Base-by-base conservation (phyloP, 2,329 filamentous ascomycete genomes). In the Fusarium ambrosium region DNA sequence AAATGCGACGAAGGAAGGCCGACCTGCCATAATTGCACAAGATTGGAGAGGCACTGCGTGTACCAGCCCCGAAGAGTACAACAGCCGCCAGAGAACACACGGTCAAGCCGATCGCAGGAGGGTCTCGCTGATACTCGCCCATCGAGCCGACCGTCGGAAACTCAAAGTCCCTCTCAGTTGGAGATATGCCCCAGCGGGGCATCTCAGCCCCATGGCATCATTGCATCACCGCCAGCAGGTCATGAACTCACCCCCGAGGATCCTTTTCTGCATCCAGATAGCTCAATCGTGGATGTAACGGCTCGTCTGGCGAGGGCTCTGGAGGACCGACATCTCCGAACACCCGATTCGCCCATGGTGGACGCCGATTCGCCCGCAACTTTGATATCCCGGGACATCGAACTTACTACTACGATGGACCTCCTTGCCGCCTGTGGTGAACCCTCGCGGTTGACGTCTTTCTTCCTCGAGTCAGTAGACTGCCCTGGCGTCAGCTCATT, bases 401-500 rank as follows among this genome's bases (percentile, higher is more conserved):
- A 76, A 27, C 62, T 77, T 24, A 77, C 74, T 18, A 77, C 74
- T 1, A 70, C 70, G 2, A 78, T 78, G 45, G 74, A 78, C 29
- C 37, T 71, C 7, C 27, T 76, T 41, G 63, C 68, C 7, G 65
- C 66, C 8, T 56, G 60, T 13, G 60, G 65, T 16, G 48, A 64
- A 13, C 48, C 70, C 3, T 45, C 63, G 5, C 62, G 71, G 36
- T 59, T 32, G 29, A 62, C 66, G 13, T 56, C 68, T 9, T 77
- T 70, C 55, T 78, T 78, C 48, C 41, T 77, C 48, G 70, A 74
- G 27, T 37, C 6, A 13, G 74, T 78, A 4, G 74, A 78, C 29
- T 75, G 62, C 32, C 75, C 75, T 6, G 20, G 51, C 0, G 65
- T 77, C n/a, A 69, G 72, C 2, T 65, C 70, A 18, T 75, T 62